Conservation (phyloP, 768 basidiomycete genomes). For the Tricholoma furcatifolium region DNA sequence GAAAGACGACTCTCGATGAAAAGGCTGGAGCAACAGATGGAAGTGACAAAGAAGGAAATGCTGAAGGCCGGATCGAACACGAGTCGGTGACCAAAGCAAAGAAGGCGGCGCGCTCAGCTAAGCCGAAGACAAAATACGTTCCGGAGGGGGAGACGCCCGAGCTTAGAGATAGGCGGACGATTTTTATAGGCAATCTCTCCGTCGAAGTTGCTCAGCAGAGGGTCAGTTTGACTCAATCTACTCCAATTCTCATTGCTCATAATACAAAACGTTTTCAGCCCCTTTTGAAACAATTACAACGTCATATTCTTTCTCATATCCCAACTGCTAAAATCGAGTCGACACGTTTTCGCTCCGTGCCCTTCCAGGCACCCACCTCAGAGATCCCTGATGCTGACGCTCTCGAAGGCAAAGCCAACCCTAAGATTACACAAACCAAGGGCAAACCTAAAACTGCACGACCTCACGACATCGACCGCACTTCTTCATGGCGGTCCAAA, state of each 20-base stretch:
- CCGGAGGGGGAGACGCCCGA: conserved; percentile 72
- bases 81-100: conserved; percentile 50
- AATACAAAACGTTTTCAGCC: conserved; percentile 43
- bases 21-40: conserved; percentile 16
- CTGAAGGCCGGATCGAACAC: conserved; percentile 41
- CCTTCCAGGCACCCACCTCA: conserved; percentile 82
- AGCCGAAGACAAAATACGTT: conserved; percentile 43
- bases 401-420: conserved; percentile 29
- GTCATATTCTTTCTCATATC: conserved; percentile 71
- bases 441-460: conserved; percentile 36
- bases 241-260: not conserved
- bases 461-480: conserved; percentile 55
- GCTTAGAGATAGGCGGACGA: conserved; percentile 75
- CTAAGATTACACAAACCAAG: conserved; percentile 20
- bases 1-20: conserved; percentile 10
- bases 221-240: conserved; percentile 41
- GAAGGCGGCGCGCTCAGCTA: conserved; percentile 19
- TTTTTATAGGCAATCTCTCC: conserved; percentile 90
- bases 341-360: conserved; percentile 88
- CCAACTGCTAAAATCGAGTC: conserved; percentile 87
- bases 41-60: conserved; percentile 1
- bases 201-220: conserved; percentile 73
- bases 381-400: conserved; percentile 47
- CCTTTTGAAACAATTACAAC: conserved; percentile 69
- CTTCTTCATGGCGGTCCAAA: conserved; percentile 54